phyloP scores from a whole-genome alignment of 2,329 filamentous ascomycete genomes.

The Penicillium janthinellum region DNA sequence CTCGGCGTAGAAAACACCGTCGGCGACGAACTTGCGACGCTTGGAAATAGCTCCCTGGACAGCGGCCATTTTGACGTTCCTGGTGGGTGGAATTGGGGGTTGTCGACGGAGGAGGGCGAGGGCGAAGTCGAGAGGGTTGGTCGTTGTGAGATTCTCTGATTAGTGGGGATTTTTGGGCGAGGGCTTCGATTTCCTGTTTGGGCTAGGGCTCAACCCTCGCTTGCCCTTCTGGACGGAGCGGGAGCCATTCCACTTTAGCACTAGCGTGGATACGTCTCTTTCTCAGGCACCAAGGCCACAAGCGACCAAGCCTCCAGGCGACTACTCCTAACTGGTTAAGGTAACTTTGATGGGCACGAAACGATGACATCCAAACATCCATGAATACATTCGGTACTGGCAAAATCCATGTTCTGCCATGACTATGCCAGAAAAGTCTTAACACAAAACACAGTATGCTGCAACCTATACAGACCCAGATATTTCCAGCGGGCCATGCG shows the following conservation, averaged over 20 bases:
- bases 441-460: neutral
- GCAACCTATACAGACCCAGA: neutral
- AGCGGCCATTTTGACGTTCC: constrained; percentile 52
- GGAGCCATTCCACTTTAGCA: constrained; percentile 25
- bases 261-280: constrained; percentile 13
- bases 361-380: constrained; percentile 2
- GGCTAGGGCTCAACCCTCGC: constrained; percentile 46
- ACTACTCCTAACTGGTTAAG: too few species aligned
- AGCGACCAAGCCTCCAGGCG: neutral
- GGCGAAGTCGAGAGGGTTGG: constrained; percentile 35
- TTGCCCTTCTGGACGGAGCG: constrained; percentile 25
- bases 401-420: neutral
- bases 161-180: constrained; percentile 44
- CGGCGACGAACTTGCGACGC: constrained; percentile 76
- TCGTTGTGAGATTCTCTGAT: constrained; percentile 37
- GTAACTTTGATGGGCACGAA: neutral
- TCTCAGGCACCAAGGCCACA: constrained; percentile 11
- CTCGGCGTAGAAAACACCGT: constrained; percentile 99
- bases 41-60: constrained; percentile 56
- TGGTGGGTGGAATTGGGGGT: constrained; percentile 35
- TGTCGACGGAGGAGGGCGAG: constrained; percentile 40
- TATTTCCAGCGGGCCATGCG: constrained; percentile 5
- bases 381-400: neutral
- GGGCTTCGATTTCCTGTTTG: constrained; percentile 36
- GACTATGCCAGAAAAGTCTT: neutral